These are phyloP conservation scores for Tetrahymena borealis DNA, from an alignment of 73 alveolate species.

Conservation along the genomic window DNA sequence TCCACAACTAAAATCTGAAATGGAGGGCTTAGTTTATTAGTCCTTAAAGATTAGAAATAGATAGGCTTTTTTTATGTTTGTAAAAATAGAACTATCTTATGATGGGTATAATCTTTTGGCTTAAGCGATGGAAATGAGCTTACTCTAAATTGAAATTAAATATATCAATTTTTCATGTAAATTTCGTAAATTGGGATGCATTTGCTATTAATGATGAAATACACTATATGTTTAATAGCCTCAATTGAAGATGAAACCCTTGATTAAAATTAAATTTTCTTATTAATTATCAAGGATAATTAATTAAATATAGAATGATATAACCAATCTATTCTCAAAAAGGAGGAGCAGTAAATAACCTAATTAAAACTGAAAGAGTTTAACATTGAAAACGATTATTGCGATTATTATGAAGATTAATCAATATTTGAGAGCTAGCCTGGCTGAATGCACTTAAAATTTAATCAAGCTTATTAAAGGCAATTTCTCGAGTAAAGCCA, in stretches of 20 bases:
- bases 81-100: too few species aligned
- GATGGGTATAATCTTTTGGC: not conserved
- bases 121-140: not conserved
- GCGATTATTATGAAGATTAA: too few species aligned
- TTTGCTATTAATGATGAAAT: not conserved
- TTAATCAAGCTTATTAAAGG: not conserved
- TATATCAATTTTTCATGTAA: not conserved
- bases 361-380: not conserved
- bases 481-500: not conserved
- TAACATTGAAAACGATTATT: too few species aligned
- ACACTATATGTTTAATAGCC: not conserved
- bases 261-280: not conserved
- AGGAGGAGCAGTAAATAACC: not conserved
- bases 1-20: too few species aligned
- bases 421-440: not conserved
- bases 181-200: not conserved
- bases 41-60: too few species aligned
- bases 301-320: not conserved
- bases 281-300: not conserved
- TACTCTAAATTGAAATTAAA: not conserved
- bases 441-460: not conserved
- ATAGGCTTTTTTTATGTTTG: too few species aligned
- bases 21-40: too few species aligned
- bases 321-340: not conserved
- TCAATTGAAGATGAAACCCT: not conserved